Conservation (phyloP, 192 early-diverging fungal species). For the Diversispora eburnea region DNA sequence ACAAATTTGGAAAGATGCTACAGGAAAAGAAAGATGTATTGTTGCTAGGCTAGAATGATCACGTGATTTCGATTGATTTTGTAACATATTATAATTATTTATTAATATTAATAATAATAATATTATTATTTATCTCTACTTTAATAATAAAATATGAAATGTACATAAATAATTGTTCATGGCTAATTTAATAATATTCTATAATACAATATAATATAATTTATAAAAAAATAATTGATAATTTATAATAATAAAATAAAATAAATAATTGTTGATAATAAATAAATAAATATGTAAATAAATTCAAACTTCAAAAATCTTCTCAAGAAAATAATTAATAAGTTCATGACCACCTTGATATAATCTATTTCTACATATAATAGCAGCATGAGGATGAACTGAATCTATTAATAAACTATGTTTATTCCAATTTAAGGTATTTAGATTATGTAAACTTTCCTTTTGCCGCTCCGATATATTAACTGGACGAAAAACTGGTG, state of each 20-base stretch:
- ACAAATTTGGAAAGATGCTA: slow-evolving; percentile 77
- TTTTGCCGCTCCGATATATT: slow-evolving; percentile 20
- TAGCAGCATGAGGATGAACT: slow-evolving; percentile 50
- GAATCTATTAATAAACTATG: slow-evolving; percentile 42
- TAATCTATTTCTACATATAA: slow-evolving; percentile 47
- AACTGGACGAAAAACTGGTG: slow-evolving; percentile 29
- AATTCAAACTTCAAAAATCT: neutral
- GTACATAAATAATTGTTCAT: too few species aligned
- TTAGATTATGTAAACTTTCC: slow-evolving; percentile 39
- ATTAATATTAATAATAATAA: too few species aligned
- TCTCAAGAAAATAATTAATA: slow-evolving; percentile 52
- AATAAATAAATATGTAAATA: neutral
- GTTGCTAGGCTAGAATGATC: slow-evolving; percentile 30
- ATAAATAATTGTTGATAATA: too few species aligned
- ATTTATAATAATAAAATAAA: too few species aligned
- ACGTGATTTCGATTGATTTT: too few species aligned
- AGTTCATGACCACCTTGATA: slow-evolving; percentile 36
- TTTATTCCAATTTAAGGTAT: slow-evolving; percentile 45
- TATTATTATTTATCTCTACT: too few species aligned
- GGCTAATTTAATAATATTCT: too few species aligned
- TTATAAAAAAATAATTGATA: too few species aligned
- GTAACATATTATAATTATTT: too few species aligned
- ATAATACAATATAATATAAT: too few species aligned
- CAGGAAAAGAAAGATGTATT: slow-evolving; percentile 63
- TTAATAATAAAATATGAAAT: too few species aligned